Evolutionary conservation across 2,329 filamentous ascomycete genomes (phyloP).

Genomic region (Hypoxylon sp.): DNA sequence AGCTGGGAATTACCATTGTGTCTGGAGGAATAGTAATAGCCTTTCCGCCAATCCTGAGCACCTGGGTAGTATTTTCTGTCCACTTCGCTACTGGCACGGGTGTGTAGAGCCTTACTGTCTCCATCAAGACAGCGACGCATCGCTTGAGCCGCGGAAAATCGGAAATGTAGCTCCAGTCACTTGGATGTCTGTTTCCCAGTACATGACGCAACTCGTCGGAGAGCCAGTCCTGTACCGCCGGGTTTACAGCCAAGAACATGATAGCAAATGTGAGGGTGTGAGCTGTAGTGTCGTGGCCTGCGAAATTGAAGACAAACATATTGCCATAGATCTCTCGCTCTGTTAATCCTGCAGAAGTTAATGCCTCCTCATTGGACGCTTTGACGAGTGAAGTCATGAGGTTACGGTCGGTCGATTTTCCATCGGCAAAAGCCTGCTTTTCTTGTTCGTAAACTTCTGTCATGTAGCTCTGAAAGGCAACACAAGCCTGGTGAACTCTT

Average conservation of each 20-base stretch:
- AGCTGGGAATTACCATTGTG: slow-evolving; percentile 44
- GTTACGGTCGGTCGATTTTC: neutral
- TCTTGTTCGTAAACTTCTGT: neutral
- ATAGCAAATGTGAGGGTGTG: slow-evolving; percentile 57
- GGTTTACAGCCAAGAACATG: slow-evolving; percentile 57
- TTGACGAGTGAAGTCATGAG: neutral
- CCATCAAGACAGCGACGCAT: slow-evolving; percentile 55
- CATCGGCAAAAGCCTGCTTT: neutral
- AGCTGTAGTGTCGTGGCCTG: slow-evolving; percentile 63
- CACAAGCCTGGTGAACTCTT: too few relatives aligned
- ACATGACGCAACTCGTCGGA: slow-evolving; percentile 53
- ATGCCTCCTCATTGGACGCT: too few relatives aligned
- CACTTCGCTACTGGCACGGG: slow-evolving; percentile 47
- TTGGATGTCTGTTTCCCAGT: slow-evolving; percentile 29
- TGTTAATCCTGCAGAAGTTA: too few relatives aligned
- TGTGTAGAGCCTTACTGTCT: slow-evolving; percentile 56
- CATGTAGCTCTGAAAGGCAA: neutral
- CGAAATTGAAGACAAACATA: slow-evolving; percentile 61
- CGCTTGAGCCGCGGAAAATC: slow-evolving; percentile 55
- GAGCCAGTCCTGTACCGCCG: slow-evolving; percentile 58
- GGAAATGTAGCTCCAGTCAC: slow-evolving; percentile 51
- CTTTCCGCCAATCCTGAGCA: slow-evolving; percentile 35
- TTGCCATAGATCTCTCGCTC: slow-evolving; percentile 61
- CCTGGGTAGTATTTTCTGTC: slow-evolving; percentile 28
- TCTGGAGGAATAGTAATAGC: slow-evolving; percentile 39